Base-by-base conservation (phyloP, 352 stramenopile species). In the Phytophthora aleatoria region DNA sequence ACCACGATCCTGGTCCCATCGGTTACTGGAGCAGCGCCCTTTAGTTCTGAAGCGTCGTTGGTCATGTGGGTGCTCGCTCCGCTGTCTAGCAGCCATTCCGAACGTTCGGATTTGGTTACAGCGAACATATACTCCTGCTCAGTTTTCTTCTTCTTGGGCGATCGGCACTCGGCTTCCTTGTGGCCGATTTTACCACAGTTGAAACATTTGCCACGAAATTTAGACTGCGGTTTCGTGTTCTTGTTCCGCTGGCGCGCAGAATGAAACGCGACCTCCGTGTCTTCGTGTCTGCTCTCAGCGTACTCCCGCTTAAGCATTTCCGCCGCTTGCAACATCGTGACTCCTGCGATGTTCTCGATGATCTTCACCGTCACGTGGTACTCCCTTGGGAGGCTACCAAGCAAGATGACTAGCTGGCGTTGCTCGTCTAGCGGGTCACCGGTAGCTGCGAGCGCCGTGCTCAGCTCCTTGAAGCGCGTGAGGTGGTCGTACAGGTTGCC, bases 271-370 rank as follows among this genome's bases (percentile, higher is more conserved):
- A 49, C 42, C 42, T 26, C 42, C 7, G 24, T 49, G 10, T 30
- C 42, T 49, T 49, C 42, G 20, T 16, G n/a, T 10, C 42, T 16
- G 16, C 15, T 30, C 24, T 49, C 42, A 27, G 42, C 20, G 42
- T 49, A 31, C 42, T 49, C 42, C 10, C 42, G 24, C 42, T 49
- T 49, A 5, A 49, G 42, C 42, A 49, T 49, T 28, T 49, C 42
- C 11, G 42, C 42, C 7, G 42, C 42, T 49, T 20, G 20, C 20
- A 20, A 20, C 20, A 20, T 20, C 20, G 20, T 20, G 20, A 20
- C 20, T 20, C 20, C 15, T 28, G n/a, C 20, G 16, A 49, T 30
- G 24, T 31, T 49, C 24, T 49, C 42, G 42, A 49, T 49, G 42
- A 49, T 49, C 42, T 49, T 49, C 3, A 49, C 24, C 11, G 42